These are phyloP conservation scores for Dalbergia cochinchinensis DNA, from an alignment of 306 rosid species.

Conservation along the genomic window DNA sequence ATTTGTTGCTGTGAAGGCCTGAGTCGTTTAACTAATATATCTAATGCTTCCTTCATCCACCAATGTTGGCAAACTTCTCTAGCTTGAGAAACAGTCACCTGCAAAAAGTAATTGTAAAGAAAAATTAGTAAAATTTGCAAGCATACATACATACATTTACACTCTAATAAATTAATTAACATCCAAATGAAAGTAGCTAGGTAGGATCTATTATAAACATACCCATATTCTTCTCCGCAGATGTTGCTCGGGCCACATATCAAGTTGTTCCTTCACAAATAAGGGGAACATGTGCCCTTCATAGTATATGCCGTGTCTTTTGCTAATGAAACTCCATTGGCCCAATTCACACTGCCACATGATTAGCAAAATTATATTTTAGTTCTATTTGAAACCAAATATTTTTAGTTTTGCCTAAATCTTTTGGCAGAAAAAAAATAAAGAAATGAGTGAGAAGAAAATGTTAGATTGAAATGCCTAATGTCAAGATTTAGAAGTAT, in stretches of 20 bases:
- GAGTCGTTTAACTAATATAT: constrained; percentile 76
- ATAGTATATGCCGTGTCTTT: constrained; percentile 78
- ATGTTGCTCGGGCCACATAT: constrained; percentile 89
- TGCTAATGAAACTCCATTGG: constrained; percentile 92
- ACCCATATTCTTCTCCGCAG: constrained; percentile 86
- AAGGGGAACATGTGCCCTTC: constrained; percentile 97
- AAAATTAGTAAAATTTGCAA: background rate
- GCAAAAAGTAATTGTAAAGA: background rate
- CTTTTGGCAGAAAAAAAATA: background rate
- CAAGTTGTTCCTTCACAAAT: constrained; percentile 87
- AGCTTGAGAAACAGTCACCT: constrained; percentile 83
- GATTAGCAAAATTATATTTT: background rate
- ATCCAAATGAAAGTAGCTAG: background rate
- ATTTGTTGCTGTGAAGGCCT: constrained; percentile 38
- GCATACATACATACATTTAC: background rate
- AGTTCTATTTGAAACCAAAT: constrained; percentile 10
- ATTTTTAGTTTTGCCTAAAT: constrained; percentile 23
- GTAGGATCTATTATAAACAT: background rate
- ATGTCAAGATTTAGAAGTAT: too few species aligned
- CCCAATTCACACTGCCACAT: constrained; percentile 78
- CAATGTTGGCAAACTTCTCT: constrained; percentile 91
- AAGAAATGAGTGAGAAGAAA: background rate
- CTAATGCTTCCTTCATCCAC: constrained; percentile 99
- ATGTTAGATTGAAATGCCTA: too few species aligned
- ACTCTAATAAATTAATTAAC: background rate